Percentiles rank a stretch among this genome's conserved stretches.
phyloP scores from a whole-genome alignment of 371 early-diverging fungal genomes.

The Apophysomyces elegans region DNA sequence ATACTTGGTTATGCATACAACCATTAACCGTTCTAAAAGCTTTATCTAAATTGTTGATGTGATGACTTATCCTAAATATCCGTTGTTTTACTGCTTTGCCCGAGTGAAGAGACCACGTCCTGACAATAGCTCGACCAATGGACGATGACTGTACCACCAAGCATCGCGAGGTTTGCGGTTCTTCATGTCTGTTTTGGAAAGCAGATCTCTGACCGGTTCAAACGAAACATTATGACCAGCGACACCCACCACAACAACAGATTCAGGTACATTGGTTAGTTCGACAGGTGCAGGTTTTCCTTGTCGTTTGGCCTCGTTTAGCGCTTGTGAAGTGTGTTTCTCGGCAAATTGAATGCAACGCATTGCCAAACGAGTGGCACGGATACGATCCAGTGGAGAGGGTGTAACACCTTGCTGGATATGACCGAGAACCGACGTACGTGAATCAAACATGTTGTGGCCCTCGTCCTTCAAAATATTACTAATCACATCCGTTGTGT shows the following conservation, averaged over 20 bases:
- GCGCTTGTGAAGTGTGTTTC: slow-evolving; percentile 37
- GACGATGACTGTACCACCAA: slow-evolving; percentile 82
- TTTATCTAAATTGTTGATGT: too few species aligned
- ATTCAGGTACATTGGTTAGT: slow-evolving; percentile 61
- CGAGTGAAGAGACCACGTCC: slow-evolving; percentile 36
- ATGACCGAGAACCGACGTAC: slow-evolving; percentile 94
- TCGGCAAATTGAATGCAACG: slow-evolving; percentile 67
- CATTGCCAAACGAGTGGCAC: slow-evolving; percentile 87
- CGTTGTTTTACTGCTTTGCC: neutral
- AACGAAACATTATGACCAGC: slow-evolving; percentile 76
- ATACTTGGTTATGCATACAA: too few species aligned
- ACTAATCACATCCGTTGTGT: slow-evolving; percentile 90
- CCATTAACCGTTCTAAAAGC: too few species aligned
- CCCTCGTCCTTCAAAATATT: slow-evolving; percentile 94
- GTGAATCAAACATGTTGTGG: slow-evolving; percentile 88
- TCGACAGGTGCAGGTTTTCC: slow-evolving; percentile 55
- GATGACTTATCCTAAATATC: neutral
- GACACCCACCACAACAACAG: slow-evolving; percentile 86
- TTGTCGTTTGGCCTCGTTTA: slow-evolving; percentile 35
- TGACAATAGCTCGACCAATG: slow-evolving; percentile 49
- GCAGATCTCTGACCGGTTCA: slow-evolving; percentile 70
- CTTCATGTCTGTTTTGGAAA: slow-evolving; percentile 77
- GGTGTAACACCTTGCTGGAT: slow-evolving; percentile 98
- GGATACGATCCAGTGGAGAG: slow-evolving; percentile 95
- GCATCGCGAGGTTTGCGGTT: slow-evolving; percentile 71